phyloP scores from a whole-genome alignment of 306 rosid species.

The Myrica gale region DNA sequence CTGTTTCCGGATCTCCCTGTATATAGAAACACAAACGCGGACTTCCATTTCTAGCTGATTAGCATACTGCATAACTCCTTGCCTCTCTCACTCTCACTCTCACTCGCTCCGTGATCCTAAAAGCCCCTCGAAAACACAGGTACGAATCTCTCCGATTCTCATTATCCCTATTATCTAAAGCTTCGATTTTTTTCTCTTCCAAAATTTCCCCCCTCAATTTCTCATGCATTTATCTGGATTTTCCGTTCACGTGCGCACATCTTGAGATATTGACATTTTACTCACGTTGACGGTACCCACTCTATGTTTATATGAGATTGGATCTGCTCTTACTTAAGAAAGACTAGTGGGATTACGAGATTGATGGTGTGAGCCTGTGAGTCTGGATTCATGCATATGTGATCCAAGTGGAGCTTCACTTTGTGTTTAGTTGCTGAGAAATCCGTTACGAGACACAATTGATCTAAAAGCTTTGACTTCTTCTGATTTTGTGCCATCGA shows the following conservation, averaged over 20 bases:
- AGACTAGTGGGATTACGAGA: not conserved
- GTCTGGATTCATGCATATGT: constrained; percentile 1
- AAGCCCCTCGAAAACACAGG: not conserved
- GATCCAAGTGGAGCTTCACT: not conserved
- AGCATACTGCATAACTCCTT: not conserved
- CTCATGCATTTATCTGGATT: constrained; percentile 14
- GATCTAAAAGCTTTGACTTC: not conserved
- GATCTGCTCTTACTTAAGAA: constrained; percentile 26
- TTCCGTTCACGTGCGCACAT: not conserved
- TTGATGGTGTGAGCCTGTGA: not conserved
- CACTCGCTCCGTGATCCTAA: not conserved
- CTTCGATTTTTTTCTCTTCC: not conserved
- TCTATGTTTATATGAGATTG: not conserved
- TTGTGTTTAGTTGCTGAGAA: constrained; percentile 17
- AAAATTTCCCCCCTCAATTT: not conserved
- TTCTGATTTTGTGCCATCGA: not conserved
- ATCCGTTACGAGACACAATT: not conserved
- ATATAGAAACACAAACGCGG: not conserved
- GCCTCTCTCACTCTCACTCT: not conserved
- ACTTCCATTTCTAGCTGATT: constrained; percentile 1
- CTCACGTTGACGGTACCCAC: not conserved
- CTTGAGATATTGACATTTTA: not conserved
- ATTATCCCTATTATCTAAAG: not conserved
- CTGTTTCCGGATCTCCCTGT: not conserved
- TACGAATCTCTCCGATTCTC: not conserved